A percentile compares a stretch with the other conserved stretches of the same genome.
phyloP scores from a whole-genome alignment of 352 stramenopile genomes.

The Globisporangium carolinianum region DNA sequence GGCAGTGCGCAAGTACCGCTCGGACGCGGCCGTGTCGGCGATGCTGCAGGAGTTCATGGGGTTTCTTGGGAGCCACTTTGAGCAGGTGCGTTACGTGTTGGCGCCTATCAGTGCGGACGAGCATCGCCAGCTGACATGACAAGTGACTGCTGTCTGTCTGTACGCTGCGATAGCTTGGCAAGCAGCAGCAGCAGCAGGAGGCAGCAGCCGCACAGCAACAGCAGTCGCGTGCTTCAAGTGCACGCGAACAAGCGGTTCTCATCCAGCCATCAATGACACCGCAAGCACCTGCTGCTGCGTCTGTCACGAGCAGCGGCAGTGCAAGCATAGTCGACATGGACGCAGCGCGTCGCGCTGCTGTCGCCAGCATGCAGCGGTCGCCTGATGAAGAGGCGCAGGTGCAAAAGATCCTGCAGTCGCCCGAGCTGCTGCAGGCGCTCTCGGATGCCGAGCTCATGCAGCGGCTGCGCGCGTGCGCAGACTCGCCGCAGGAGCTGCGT shows the following conservation, averaged over 20 bases:
- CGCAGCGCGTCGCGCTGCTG: slow-evolving; percentile 37
- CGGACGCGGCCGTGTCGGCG: slow-evolving; percentile 42
- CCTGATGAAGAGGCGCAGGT: slow-evolving; percentile 62
- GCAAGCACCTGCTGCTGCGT: not conserved
- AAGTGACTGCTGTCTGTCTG: not conserved
- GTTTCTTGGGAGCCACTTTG: slow-evolving; percentile 67
- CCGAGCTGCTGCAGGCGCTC: slow-evolving; percentile 50
- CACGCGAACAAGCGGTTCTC: slow-evolving; percentile 3
- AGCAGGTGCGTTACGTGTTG: slow-evolving; percentile 37
- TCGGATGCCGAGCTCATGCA: slow-evolving; percentile 55
- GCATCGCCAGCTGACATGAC: not conserved
- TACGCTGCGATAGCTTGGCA: slow-evolving; percentile 26
- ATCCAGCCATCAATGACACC: not conserved
- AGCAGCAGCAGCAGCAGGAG: slow-evolving; percentile 20
- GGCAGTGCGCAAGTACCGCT: slow-evolving; percentile 60
- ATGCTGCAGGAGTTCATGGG: slow-evolving; percentile 71
- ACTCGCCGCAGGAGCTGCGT: slow-evolving; percentile 34
- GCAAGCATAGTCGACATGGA: slow-evolving; percentile 54
- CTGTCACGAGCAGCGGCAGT: not conserved
- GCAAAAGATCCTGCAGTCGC: slow-evolving; percentile 55
- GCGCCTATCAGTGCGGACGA: not conserved
- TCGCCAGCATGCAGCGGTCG: slow-evolving; percentile 47
- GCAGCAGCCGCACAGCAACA: slow-evolving; percentile 6
- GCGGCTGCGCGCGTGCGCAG: slow-evolving; percentile 33
- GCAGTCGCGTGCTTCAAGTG: slow-evolving; percentile 9